Evolutionary conservation across 1,139 yeast genomes (phyloP).

Genomic region (Candida labiduridarum): DNA sequence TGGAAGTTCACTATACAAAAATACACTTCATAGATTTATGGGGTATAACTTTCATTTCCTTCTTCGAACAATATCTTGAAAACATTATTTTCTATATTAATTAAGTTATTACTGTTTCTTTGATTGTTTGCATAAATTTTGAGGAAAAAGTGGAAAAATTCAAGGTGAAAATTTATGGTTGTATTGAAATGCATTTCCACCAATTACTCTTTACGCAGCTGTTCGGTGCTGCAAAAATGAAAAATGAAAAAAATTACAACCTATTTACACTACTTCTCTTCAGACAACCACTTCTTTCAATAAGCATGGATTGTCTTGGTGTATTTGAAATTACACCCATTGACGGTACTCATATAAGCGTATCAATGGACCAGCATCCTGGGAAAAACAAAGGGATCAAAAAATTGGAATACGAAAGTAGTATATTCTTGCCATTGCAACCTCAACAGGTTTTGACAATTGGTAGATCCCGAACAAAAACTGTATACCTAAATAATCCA

Average conservation of each 20-base stretch:
- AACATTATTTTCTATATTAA: too few relatives aligned
- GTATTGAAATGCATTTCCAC: too few relatives aligned
- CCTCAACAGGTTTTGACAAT: slow-evolving; percentile 16
- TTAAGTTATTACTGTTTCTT: too few relatives aligned
- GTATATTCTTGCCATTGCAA: slow-evolving; percentile 13
- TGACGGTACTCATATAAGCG: not conserved
- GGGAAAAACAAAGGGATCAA: not conserved
- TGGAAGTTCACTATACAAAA: too few relatives aligned
- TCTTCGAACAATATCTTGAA: too few relatives aligned
- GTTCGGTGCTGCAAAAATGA: not conserved
- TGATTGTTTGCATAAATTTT: too few relatives aligned
- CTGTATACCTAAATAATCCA: slow-evolving; percentile 16
- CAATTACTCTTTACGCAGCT: too few relatives aligned
- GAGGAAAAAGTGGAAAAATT: too few relatives aligned
- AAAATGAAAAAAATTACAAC: not conserved
- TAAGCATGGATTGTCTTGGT: slow-evolving; percentile 3
- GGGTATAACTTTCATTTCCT: too few relatives aligned
- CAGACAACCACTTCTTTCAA: not conserved
- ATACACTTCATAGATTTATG: too few relatives aligned
- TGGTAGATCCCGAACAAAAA: slow-evolving; percentile 19
- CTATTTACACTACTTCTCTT: not conserved
- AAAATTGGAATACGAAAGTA: not conserved
- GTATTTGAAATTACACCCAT: slow-evolving; percentile 3
- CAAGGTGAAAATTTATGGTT: not conserved
- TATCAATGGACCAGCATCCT: not conserved